Evolutionary conservation across 2,329 filamentous ascomycete genomes (phyloP), one percentile per base, ranked within the genome.

Genomic region (Lachnellula hyalina): DNA sequence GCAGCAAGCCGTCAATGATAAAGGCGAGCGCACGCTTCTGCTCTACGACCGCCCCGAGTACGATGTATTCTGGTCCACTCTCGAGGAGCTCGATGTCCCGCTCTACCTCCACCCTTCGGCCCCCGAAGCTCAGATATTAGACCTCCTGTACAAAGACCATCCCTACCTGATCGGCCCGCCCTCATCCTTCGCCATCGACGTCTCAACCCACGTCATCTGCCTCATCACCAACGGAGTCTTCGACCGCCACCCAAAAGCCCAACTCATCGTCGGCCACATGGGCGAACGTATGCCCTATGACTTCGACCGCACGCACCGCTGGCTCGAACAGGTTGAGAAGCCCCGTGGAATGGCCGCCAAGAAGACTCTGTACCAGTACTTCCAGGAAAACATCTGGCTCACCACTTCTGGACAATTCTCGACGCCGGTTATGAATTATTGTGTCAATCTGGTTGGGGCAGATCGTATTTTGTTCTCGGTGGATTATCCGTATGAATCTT

Each of bases 1-100:
- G 2, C 84, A 87, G 64, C 77, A 79, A 28, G 75, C 80, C 15
- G 82, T 81, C 3, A 59, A 71, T 0, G 79, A 84, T 54, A 82
- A 82, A 38, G 80, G 84, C 11, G 34, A 45, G 15, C 28, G 28
- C 53, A 76, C 77, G 23, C 79, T 83, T 73, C 72, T 86, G 65
- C 86, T 85, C 71, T 87, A 86, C 70, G 84, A 87, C 63, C 72
- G 75, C 8, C 74, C 77, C 0, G 76, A 80, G 56, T 87, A 78
- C 75, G 81, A 84, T 60, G 67, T 77, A 21, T 86, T 87, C 74
- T 86, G 83, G 83, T 64, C 73, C 12, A 77, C 76, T 0, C 75
- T 78, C 8, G 74, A 74, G 1, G 79, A 84, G 44, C 76, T 87
- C 0, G 80, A 85, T 54, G 82, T 85, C 0, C 83, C 83, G 0